Conservation (phyloP, 1,284 basidiomycete genomes). For the Pisolithus thermaeus region DNA sequence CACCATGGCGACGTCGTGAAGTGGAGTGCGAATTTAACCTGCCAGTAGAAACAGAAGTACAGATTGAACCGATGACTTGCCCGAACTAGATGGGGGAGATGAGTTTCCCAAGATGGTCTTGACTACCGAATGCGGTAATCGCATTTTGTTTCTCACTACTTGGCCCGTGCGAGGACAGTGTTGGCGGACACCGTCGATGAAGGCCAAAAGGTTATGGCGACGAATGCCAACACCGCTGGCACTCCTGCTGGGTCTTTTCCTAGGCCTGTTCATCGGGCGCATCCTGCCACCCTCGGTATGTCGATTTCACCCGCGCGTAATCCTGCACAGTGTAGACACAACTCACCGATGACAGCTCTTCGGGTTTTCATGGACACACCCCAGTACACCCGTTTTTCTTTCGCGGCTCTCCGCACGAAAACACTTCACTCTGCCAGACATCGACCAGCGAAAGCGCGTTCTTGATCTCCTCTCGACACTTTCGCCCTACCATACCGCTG, state of each 20-base stretch:
- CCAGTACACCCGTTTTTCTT: conserved; percentile 41
- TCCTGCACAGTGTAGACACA: background rate
- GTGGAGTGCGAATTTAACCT: too few species aligned
- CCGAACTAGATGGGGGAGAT: too few species aligned
- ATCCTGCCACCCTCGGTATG: conserved; percentile 44
- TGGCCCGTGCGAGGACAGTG: too few species aligned
- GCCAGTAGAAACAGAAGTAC: too few species aligned
- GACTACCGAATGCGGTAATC: background rate
- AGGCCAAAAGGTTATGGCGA: conserved; percentile 20
- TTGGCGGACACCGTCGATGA: conserved; percentile 16
- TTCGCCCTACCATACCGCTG: conserved; percentile 84
- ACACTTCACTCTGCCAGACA: conserved; percentile 61
- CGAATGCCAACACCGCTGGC: conserved; percentile 49
- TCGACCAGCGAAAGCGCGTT: conserved; percentile 78
- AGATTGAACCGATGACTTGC: too few species aligned
- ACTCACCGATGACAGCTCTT: conserved; percentile 13
- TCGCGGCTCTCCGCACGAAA: conserved; percentile 51
- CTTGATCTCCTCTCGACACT: conserved; percentile 82
- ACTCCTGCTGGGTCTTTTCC: conserved; percentile 55
- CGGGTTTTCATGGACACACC: conserved; percentile 46
- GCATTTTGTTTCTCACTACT: background rate
- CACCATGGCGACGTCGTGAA: too few species aligned
- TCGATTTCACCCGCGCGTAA: conserved; percentile 16
- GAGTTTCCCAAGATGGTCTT: background rate
- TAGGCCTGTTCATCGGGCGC: conserved; percentile 60